A percentile compares a stretch with the other conserved stretches of the same genome.
Evolutionary conservation across 1,284 basidiomycete species (phyloP).

Genomic region (Lignosus rhinocerotis): DNA sequence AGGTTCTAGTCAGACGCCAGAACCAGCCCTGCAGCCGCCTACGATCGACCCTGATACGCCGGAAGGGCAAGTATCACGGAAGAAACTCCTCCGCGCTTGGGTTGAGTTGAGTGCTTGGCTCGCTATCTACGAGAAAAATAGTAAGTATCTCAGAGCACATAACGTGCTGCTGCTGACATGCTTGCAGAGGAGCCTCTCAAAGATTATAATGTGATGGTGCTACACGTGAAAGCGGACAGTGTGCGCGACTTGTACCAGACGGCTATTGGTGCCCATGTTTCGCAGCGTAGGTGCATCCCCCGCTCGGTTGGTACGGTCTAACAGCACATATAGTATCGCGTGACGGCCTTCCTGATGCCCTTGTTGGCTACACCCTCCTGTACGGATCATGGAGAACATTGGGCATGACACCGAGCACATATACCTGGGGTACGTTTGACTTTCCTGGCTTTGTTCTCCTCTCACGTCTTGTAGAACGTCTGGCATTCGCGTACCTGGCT

Average conservation of each 20-base stretch:
- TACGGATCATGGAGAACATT: constrained; percentile 46
- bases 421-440: constrained; percentile 51
- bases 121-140: constrained; percentile 50
- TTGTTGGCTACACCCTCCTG: constrained; percentile 41
- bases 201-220: constrained; percentile 19
- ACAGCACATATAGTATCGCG: constrained; percentile 47
- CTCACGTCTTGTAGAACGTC: constrained; percentile 48
- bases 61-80: constrained; percentile 51
- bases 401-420: constrained; percentile 65
- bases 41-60: constrained; percentile 45
- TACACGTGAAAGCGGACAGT: constrained; percentile 51
- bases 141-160: constrained; percentile 18
- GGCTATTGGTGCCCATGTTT: constrained; percentile 71
- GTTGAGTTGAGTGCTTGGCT: constrained; percentile 70
- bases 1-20: constrained; percentile 17
- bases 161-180: constrained; percentile 18
- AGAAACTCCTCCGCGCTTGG: constrained; percentile 73
- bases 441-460: no score
- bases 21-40: constrained; percentile 54
- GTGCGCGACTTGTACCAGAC: constrained; percentile 69
- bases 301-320: background rate
- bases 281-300: constrained; percentile 60
- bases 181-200: constrained; percentile 23
- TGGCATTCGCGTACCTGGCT: constrained; percentile 73
- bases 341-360: constrained; percentile 42